Evolutionary conservation across 169 alveolate genomes (phyloP).

Genomic region (Cryptosporidium sp.): DNA sequence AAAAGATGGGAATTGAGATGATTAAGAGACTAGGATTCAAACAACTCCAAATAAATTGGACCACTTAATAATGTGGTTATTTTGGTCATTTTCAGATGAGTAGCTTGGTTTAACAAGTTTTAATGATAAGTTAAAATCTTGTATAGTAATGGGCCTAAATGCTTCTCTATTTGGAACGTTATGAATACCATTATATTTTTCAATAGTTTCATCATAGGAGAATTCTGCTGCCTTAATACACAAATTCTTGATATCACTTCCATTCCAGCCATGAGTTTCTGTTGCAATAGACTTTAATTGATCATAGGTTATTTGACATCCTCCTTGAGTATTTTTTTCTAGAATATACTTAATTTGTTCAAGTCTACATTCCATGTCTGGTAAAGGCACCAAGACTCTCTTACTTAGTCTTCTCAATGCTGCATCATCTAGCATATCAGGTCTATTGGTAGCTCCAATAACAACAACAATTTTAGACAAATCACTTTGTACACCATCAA

Average conservation of each 20-base stretch:
- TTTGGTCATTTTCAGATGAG: constrained; percentile 51
- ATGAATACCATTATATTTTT: constrained; percentile 84
- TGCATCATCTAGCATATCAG: constrained; percentile 95
- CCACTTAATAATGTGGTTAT: constrained; percentile 39
- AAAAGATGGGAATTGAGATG: not conserved
- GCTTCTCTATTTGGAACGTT: constrained; percentile 84
- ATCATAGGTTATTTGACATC: constrained; percentile 81
- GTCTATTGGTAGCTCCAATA: constrained; percentile 95
- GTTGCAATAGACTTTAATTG: constrained; percentile 82
- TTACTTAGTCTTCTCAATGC: constrained; percentile 92
- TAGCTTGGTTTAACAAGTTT: constrained; percentile 82
- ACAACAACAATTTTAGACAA: constrained; percentile 86
- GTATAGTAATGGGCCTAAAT: constrained; percentile 84
- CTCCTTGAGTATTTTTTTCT: constrained; percentile 82
- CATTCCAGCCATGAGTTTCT: constrained; percentile 87
- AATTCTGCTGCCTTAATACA: constrained; percentile 90
- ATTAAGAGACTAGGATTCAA: not conserved
- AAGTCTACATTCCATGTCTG: constrained; percentile 89
- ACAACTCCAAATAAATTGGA: constrained; percentile 49
- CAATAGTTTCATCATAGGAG: constrained; percentile 89
- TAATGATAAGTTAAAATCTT: constrained; percentile 86
- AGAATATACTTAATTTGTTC: constrained; percentile 85
- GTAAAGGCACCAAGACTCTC: constrained; percentile 92
- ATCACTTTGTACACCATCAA: constrained; percentile 93
- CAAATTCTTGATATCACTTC: constrained; percentile 86